Conservation (phyloP, 371 early-diverging fungal species). For the Mortierella sp. region DNA sequence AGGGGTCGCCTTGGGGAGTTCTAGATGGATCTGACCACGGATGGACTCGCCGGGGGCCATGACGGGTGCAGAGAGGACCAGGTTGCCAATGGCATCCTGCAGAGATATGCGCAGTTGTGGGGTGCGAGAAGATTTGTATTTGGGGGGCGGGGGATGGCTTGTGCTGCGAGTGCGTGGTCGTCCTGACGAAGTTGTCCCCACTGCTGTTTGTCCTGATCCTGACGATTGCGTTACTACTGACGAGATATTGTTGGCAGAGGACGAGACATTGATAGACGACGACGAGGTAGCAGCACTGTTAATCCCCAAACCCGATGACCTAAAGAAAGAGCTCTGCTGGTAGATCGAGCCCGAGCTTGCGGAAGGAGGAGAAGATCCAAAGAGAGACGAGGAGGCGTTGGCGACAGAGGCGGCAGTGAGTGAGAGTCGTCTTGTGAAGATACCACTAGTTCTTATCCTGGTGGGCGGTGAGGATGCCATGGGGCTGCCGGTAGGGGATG, state of each 20-base stretch:
- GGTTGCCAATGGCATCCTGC: slow-evolving; percentile 44
- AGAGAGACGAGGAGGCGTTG: slow-evolving; percentile 45
- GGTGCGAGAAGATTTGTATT: slow-evolving; percentile 48
- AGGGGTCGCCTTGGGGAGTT: slow-evolving; percentile 53
- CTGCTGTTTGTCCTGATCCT: not conserved
- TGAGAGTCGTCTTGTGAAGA: slow-evolving; percentile 45
- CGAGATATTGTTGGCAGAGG: slow-evolving; percentile 15
- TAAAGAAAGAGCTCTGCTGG: slow-evolving; percentile 51
- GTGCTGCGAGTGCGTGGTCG: slow-evolving; percentile 45
- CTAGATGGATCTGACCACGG: slow-evolving; percentile 53
- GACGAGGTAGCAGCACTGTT: slow-evolving; percentile 10
- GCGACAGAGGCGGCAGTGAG: slow-evolving; percentile 56
- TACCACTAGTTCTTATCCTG: slow-evolving; percentile 49
- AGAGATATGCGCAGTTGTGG: slow-evolving; percentile 56
- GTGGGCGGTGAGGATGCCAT: slow-evolving; percentile 45
- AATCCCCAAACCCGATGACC: slow-evolving; percentile 40
- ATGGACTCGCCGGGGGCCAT: slow-evolving; percentile 58
- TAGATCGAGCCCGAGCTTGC: slow-evolving; percentile 34
- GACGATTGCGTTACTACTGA: not conserved
- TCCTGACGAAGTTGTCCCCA: slow-evolving; percentile 7
- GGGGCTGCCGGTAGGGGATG: slow-evolving; percentile 10
- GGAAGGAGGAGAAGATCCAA: slow-evolving; percentile 52
- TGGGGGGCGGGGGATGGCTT: slow-evolving; percentile 54
- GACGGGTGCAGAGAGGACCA: slow-evolving; percentile 48
- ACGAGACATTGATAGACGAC: slow-evolving; percentile 24